A percentile compares a stretch with the other conserved stretches of the same genome.
phyloP scores from a whole-genome alignment of 495 filamentous ascomycete species.

The Echria macrotheca region DNA sequence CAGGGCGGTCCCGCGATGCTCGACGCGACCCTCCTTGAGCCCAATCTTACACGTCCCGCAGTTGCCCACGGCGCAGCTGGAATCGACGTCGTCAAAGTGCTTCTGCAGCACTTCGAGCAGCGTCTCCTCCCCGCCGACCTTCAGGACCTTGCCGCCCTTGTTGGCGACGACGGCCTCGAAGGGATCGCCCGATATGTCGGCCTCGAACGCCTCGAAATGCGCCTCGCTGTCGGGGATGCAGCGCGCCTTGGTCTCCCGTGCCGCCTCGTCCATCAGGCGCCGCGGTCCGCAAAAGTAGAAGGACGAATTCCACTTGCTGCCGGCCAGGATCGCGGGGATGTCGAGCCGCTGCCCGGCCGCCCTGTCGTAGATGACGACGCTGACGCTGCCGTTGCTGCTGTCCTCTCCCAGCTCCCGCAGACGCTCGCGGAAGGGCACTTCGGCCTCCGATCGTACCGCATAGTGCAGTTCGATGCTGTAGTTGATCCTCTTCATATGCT shows the following conservation, averaged over 20 bases:
- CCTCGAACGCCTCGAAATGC: constrained; percentile 52
- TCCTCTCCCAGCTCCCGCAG: constrained; percentile 30
- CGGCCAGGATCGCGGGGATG: constrained; percentile 33
- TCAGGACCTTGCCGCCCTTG: constrained; percentile 19
- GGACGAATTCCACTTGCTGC: constrained; percentile 41
- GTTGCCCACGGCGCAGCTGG: constrained; percentile 53
- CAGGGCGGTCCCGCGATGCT: constrained; percentile 48
- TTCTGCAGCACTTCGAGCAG: constrained; percentile 37
- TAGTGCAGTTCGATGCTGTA: constrained; percentile 44
- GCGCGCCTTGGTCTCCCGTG: constrained; percentile 26
- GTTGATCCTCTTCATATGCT: constrained; percentile 35
- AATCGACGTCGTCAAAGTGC: constrained; percentile 39
- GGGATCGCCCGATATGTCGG: constrained; percentile 47
- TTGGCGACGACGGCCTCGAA: constrained; percentile 48
- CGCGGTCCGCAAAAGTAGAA: constrained; percentile 51
- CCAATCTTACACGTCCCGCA: constrained; percentile 53
- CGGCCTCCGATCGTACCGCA: constrained; percentile 39
- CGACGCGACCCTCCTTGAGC: constrained; percentile 44
- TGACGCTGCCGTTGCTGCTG: too few relatives aligned
- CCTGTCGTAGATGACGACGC: constrained; percentile 42
- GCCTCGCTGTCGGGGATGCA: constrained; percentile 41
- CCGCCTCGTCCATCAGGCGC: constrained; percentile 45
- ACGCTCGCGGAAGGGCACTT: constrained; percentile 42
- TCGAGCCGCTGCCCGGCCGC: constrained; percentile 43
- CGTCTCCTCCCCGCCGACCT: constrained; percentile 39